A percentile compares a stretch with the other conserved stretches of the same genome.
Evolutionary conservation across 805 yeast genomes (phyloP).

Genomic region (Nakazawaea molendinolei): DNA sequence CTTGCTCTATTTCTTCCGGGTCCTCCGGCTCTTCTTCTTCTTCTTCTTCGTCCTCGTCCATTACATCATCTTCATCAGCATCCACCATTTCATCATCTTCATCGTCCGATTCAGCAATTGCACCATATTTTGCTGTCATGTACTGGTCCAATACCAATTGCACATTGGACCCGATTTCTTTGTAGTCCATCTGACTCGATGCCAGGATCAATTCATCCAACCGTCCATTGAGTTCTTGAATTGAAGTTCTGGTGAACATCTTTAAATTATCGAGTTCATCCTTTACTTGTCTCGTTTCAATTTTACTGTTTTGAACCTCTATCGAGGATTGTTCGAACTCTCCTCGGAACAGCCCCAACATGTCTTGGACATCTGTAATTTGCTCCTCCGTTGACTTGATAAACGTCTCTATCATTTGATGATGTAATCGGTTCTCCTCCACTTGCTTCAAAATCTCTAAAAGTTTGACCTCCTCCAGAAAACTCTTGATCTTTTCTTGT

Average conservation of each 20-base stretch:
- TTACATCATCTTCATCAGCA: conserved; percentile 1
- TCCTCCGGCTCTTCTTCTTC: conserved; percentile 3
- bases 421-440: conserved; percentile 4
- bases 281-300: conserved; percentile 3
- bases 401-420: conserved; percentile 1
- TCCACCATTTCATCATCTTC: background rate
- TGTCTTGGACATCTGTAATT: background rate
- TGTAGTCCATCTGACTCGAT: background rate
- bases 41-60: conserved; percentile 1
- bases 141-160: conserved; percentile 11
- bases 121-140: conserved; percentile 5
- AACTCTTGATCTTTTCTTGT: background rate
- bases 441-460: conserved; percentile 1
- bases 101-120: background rate
- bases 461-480: background rate
- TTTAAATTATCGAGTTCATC: conserved; percentile 1
- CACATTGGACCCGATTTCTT: conserved; percentile 3
- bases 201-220: conserved; percentile 1
- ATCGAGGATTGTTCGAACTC: conserved; percentile 7
- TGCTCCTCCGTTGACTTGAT: conserved; percentile 2
- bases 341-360: background rate
- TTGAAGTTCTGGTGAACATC: background rate
- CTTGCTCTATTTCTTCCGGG: background rate
- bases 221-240: background rate
- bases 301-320: conserved; percentile 5